Evolutionary conservation across 2,329 filamentous ascomycete genomes (phyloP).

Genomic region (Colletotrichum echinochloae): DNA sequence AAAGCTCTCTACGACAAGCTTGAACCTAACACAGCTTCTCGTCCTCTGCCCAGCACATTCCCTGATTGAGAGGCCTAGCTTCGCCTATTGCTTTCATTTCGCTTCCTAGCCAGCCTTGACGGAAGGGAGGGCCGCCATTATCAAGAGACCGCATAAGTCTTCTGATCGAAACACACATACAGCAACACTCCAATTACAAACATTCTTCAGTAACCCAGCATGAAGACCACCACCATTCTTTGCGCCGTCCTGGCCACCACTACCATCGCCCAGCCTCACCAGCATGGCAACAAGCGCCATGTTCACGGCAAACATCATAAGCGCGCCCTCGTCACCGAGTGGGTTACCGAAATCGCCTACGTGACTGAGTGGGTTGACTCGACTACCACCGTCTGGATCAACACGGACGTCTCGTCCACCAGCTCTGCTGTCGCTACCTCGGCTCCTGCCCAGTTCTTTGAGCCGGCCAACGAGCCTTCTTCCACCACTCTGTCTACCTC

Average conservation of each 20-base stretch:
- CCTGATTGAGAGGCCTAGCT: constrained; percentile 30
- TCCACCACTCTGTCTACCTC: constrained; percentile 31
- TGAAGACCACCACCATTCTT: constrained; percentile 58
- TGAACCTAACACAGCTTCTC: constrained; percentile 24
- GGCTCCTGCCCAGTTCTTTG: constrained; percentile 48
- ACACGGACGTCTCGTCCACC: constrained; percentile 46
- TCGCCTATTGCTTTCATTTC: constrained; percentile 37
- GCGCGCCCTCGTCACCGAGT: constrained; percentile 60
- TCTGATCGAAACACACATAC: constrained; percentile 1
- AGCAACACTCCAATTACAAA: constrained; percentile 8
- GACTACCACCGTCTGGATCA: constrained; percentile 60
- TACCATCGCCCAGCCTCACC: constrained; percentile 64
- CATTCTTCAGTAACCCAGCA: constrained; percentile 46
- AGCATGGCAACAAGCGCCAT: constrained; percentile 50
- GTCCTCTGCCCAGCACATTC: constrained; percentile 36
- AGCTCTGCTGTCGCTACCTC: constrained; percentile 45
- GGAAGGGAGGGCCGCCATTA: constrained; percentile 15
- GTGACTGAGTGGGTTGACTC: constrained; percentile 63
- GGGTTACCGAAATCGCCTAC: constrained; percentile 61
- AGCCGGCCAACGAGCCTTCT: constrained; percentile 42
- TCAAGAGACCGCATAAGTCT: constrained; percentile 31
- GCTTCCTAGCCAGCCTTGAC: constrained; percentile 35
- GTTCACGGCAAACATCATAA: constrained; percentile 51
- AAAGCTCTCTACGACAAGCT: constrained; percentile 32
- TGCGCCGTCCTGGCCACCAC: constrained; percentile 58